Evolutionary conservation across 228 moss, liverwort and hornwort species (phyloP).

Genomic region (Sphagnum magellanicum): DNA sequence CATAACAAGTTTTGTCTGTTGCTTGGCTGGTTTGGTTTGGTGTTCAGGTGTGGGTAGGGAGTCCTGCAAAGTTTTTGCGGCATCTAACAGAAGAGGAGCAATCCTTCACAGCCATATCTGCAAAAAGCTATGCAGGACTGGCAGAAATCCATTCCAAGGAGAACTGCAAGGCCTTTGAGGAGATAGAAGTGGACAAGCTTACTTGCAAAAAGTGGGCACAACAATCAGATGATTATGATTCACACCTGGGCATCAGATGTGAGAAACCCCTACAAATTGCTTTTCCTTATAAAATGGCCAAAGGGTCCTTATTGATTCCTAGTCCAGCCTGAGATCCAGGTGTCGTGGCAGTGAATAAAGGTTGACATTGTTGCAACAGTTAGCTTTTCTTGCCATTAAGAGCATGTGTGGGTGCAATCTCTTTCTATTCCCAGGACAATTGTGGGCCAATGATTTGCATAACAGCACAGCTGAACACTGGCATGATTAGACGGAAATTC

Average conservation of each 20-base stretch:
- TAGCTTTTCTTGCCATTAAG: too few species aligned
- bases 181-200: constrained; percentile 52
- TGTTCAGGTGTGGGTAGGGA: constrained; percentile 81
- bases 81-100: constrained; percentile 64
- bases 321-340: too few species aligned
- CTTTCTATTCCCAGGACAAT: too few species aligned
- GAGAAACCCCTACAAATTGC: constrained; percentile 38
- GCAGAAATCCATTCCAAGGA: constrained; percentile 65
- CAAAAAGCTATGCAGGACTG: constrained; percentile 49
- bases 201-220: constrained; percentile 39
- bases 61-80: constrained; percentile 82
- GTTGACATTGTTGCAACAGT: too few species aligned
- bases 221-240: constrained; percentile 40
- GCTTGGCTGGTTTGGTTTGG: too few species aligned
- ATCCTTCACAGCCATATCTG: constrained; percentile 51
- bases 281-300: constrained; percentile 36
- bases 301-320: constrained; percentile 21
- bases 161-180: constrained; percentile 60
- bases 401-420: too few species aligned
- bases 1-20: too few species aligned
- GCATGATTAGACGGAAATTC: too few species aligned
- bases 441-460: too few species aligned
- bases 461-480: too few species aligned
- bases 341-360: too few species aligned
- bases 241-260: constrained; percentile 15